Percentiles rank a stretch among this genome's conserved stretches.
Conservation (phyloP, 768 basidiomycete species). For the Boletus sp. region DNA sequence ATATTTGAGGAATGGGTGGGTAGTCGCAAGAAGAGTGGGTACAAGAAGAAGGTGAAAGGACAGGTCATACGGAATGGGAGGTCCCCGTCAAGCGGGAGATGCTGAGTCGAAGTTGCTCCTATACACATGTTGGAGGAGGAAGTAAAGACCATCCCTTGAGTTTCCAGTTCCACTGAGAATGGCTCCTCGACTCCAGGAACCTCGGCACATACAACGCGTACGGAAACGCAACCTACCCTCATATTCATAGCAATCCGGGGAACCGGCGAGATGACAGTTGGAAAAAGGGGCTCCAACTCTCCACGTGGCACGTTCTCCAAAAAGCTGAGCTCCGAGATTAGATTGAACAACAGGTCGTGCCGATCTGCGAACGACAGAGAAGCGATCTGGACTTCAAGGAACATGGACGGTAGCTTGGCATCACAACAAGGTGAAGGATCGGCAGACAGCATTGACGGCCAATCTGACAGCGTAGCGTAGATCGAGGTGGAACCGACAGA, state of each 20-base stretch:
- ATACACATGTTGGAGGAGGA: slow-evolving; percentile 42
- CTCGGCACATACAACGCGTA: slow-evolving; percentile 48
- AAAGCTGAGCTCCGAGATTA: slow-evolving; percentile 26
- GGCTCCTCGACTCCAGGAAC: slow-evolving; percentile 37
- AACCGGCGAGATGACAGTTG: slow-evolving; percentile 36
- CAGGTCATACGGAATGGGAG: slow-evolving; percentile 46
- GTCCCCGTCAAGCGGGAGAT: slow-evolving; percentile 31
- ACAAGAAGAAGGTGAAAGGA: slow-evolving; percentile 39
- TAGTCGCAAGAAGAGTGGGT: slow-evolving; percentile 55
- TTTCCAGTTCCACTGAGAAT: slow-evolving; percentile 54
- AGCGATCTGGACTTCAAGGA: slow-evolving; percentile 42
- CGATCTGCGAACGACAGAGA: slow-evolving; percentile 51
- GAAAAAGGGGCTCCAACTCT: slow-evolving; percentile 17
- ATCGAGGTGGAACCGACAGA: slow-evolving; percentile 33
- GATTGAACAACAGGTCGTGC: slow-evolving; percentile 46
- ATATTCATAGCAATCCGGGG: slow-evolving; percentile 51
- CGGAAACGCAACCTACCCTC: slow-evolving; percentile 47
- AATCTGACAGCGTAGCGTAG: slow-evolving; percentile 49
- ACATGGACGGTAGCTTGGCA: slow-evolving; percentile 55
- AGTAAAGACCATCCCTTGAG: slow-evolving; percentile 47
- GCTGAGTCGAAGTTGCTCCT: slow-evolving; percentile 17
- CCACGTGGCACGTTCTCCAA: slow-evolving; percentile 8
- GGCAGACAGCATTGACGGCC: slow-evolving; percentile 53
- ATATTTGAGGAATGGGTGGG: slow-evolving; percentile 33
- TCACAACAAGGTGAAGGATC: slow-evolving; percentile 36